Base-by-base conservation (phyloP, 2,329 filamentous ascomycete genomes). In the Botrytis galanthina region DNA sequence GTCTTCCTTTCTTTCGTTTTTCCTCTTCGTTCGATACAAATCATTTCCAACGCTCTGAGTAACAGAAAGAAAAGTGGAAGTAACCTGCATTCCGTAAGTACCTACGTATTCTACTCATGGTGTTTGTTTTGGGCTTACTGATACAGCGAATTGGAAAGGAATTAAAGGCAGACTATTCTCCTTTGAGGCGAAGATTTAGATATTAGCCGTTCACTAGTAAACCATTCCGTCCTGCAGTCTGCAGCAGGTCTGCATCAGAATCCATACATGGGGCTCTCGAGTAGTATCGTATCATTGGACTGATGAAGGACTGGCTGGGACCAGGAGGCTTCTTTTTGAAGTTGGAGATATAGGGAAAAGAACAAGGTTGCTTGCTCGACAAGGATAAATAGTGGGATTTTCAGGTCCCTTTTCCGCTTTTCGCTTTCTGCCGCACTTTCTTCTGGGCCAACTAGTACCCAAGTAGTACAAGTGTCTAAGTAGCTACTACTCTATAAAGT, bases 241-340 rank as follows among this genome's bases (percentile, higher is more conserved):
- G 42, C 42, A 29, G 51, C 51, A 57, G 4, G 51, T 57, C 51
- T 57, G 51, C 51, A 57, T 29, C 51, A 66, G 73, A 74, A 71
- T 74, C 72, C 62, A 54, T 60, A 71, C 75, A 76, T 72, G 76
- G 75, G 76, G 75, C 75, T 51, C 64, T 70, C 71, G 76, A 37
- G 29, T 74, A 73, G 70, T 29, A 72, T 68, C 73, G 73, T 76
- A 66, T 75, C 73, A 76, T 76, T 77, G 77, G 76, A 73, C 73
- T 75, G 72, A 73, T 75, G 66, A 66, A 70, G 73, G 73, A 44
- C 72, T 42, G 42, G 62, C 60, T 54, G 62, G 46, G 71, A 73
- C 39, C 54, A 66, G 72, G 66, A 46, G 61, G 18, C 51, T 37
- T 37, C 70, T 72, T 66, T 46, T 63, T 57, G 39, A 22, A 29